These are phyloP conservation scores for Bothriochloa decipiens DNA, from an alignment of 176 grass and related monocot genomes.

Conservation along the genomic window DNA sequence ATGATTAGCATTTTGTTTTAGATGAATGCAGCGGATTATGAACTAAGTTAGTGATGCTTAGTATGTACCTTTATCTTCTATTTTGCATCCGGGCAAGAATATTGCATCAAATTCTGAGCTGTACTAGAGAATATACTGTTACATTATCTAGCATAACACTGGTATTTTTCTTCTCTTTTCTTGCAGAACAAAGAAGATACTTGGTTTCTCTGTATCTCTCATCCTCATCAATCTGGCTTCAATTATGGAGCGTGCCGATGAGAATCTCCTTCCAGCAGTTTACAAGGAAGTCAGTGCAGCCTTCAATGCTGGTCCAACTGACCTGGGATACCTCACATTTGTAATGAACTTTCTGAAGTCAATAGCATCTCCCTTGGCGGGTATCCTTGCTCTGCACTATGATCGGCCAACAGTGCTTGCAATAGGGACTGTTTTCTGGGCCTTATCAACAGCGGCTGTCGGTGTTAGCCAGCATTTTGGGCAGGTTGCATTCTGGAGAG, in stretches of 20 bases:
- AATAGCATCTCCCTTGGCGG: conserved; percentile 81
- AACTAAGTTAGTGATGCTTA: not conserved
- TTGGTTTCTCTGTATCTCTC: conserved; percentile 93
- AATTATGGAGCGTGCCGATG: conserved; percentile 90
- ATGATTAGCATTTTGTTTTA: not conserved
- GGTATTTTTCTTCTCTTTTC: conserved; percentile 16
- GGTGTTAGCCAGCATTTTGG: conserved; percentile 72
- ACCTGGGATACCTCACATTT: conserved; percentile 94
- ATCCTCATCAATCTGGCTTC: conserved; percentile 93
- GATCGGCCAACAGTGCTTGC: conserved; percentile 81
- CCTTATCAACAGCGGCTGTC: conserved; percentile 81
- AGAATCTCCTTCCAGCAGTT: conserved; percentile 91
- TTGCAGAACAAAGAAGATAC: conserved; percentile 81
- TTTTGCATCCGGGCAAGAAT: not conserved
- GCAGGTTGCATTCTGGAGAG: conserved; percentile 88
- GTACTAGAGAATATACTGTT: not conserved
- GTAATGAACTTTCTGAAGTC: conserved; percentile 88
- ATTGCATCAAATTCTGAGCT: not conserved
- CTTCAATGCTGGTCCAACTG: conserved; percentile 84
- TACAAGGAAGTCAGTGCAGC: conserved; percentile 95
- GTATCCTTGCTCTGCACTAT: conserved; percentile 78
- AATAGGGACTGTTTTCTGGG: conserved; percentile 82
- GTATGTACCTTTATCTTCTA: not conserved
- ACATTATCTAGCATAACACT: conserved; percentile 15
- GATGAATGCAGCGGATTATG: not conserved